Evolutionary conservation across 2,329 filamentous ascomycete genomes (phyloP).

Genomic region (Colletotrichum limetticola): DNA sequence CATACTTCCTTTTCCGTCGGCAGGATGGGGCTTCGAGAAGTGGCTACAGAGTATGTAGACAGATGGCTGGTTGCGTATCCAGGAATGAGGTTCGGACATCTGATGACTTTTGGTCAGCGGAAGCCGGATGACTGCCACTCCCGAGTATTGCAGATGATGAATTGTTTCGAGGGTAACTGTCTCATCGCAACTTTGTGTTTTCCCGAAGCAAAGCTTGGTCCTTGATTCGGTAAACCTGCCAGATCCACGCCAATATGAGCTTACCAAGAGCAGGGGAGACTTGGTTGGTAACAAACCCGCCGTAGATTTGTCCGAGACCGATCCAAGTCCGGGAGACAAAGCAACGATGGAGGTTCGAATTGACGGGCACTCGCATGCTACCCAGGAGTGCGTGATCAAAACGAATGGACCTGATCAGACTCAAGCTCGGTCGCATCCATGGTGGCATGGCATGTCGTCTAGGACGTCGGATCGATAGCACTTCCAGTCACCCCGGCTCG

Average conservation of each 20-base stretch:
- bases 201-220: background rate
- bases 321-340: background rate
- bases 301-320: background rate
- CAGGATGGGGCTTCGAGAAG: constrained; percentile 1
- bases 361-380: background rate
- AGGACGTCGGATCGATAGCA: background rate
- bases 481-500: background rate
- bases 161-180: background rate
- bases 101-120: background rate
- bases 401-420: constrained; percentile 9
- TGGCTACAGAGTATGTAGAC: constrained; percentile 2
- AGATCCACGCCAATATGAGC: background rate
- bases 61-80: constrained; percentile 13
- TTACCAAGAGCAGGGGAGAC: background rate
- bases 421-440: constrained; percentile 9
- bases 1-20: constrained; percentile 15
- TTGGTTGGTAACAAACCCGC: background rate
- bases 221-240: background rate
- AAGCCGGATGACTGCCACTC: background rate
- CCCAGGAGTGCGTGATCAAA: background rate
- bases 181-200: background rate
- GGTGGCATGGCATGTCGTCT: constrained; percentile 1
- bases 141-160: background rate
- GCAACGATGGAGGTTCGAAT: background rate
- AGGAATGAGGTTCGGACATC: background rate